Percentiles rank a stretch among this genome's conserved stretches.
phyloP scores from a whole-genome alignment of 2,329 filamentous ascomycete genomes.

The Ophiostoma sp. region DNA sequence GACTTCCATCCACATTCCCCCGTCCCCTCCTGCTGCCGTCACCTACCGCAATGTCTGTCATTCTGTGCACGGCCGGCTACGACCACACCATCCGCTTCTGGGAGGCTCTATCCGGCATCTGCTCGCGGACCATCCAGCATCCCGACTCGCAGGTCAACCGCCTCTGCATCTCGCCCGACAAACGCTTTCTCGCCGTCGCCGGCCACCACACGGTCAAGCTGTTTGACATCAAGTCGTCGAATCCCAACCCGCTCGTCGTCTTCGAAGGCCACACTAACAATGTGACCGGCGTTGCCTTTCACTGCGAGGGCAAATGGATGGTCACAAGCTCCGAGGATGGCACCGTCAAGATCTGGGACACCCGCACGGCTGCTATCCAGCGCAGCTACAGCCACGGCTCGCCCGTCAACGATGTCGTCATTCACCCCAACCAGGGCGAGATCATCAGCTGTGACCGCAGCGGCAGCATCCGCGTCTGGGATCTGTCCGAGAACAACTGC shows the following conservation, averaged over 20 bases:
- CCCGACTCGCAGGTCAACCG: conserved; percentile 98
- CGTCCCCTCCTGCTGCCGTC: neutral
- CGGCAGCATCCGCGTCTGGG: conserved; percentile 92
- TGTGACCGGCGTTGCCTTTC: conserved; percentile 93
- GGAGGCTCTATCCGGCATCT: conserved; percentile 96
- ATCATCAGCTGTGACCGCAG: conserved; percentile 93
- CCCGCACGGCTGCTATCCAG: conserved; percentile 76
- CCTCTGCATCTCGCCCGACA: conserved; percentile 96
- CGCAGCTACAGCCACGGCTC: conserved; percentile 86
- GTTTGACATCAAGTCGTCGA: conserved; percentile 98
- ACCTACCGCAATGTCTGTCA: conserved; percentile 49
- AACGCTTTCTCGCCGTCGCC: conserved; percentile 84
- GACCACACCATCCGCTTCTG: conserved; percentile 73
- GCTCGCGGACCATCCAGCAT: conserved; percentile 95
- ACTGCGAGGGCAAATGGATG: conserved; percentile 99
- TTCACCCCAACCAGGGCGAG: conserved; percentile 97
- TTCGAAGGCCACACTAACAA: conserved; percentile 97
- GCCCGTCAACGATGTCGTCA: conserved; percentile 96
- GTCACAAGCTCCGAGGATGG: conserved; percentile 96
- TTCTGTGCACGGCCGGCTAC: conserved; percentile 59
- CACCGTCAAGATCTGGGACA: conserved; percentile 97
- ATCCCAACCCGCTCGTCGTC: conserved; percentile 83
- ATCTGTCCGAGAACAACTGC: conserved; percentile 93
- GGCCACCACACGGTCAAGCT: conserved; percentile 84
- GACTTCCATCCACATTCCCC: neutral